A percentile compares a stretch with the other conserved stretches of the same genome.
Evolutionary conservation across 257 asterid genomes (phyloP).

Genomic region (Schizonepeta tenuifolia): DNA sequence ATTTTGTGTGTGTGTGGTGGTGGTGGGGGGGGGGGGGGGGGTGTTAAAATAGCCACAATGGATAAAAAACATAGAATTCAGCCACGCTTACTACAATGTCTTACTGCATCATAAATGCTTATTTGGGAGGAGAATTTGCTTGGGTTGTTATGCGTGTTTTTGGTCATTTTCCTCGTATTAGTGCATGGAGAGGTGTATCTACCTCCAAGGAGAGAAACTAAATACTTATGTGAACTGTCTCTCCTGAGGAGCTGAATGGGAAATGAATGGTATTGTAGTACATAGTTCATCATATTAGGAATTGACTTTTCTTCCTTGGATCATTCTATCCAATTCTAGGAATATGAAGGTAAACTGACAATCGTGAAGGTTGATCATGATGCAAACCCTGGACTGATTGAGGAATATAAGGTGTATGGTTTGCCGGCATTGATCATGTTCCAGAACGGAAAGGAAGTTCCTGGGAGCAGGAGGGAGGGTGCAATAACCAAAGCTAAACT

Average conservation of each 20-base stretch:
- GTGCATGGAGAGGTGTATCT: background rate
- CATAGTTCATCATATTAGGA: conserved; percentile 4
- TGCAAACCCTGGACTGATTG: conserved; percentile 73
- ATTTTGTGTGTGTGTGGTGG: too few species aligned
- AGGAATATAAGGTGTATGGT: conserved; percentile 85
- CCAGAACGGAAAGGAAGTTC: conserved; percentile 75
- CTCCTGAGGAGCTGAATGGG: conserved; percentile 19
- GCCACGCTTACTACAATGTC: background rate
- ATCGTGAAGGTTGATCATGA: conserved; percentile 86
- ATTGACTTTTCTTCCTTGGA: conserved; percentile 7
- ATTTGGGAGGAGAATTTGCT: background rate
- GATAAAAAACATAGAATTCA: background rate
- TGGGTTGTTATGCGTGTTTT: background rate
- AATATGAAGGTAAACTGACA: conserved; percentile 69
- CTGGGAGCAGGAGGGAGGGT: conserved; percentile 82
- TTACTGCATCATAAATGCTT: background rate
- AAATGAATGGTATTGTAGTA: background rate
- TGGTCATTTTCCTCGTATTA: background rate
- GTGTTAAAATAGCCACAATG: background rate
- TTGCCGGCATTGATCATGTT: conserved; percentile 76
- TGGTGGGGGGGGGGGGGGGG: background rate
- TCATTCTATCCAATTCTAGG: conserved; percentile 40
- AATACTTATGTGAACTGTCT: background rate
- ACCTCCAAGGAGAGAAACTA: background rate
- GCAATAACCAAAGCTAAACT: conserved; percentile 82